phyloP scores from a whole-genome alignment of 345 rosid genomes.

The Sonneratia caseolaris region DNA sequence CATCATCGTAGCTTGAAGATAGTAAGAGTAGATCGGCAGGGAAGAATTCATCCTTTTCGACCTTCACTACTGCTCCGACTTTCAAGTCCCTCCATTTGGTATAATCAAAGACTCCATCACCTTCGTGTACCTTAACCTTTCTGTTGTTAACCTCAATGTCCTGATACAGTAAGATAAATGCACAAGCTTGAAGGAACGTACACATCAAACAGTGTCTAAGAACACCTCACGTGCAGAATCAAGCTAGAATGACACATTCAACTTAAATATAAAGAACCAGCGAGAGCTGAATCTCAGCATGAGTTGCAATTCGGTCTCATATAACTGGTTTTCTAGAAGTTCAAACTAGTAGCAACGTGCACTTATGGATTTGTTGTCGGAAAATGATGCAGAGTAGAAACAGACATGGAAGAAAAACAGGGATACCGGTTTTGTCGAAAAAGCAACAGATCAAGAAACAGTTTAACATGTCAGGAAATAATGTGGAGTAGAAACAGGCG shows the following conservation, averaged over 20 bases:
- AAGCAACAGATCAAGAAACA: background rate
- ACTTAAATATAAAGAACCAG: background rate
- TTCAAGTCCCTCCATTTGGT: constrained; percentile 72
- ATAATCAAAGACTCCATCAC: constrained; percentile 49
- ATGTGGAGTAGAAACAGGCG: too few relatives aligned
- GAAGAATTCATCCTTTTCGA: constrained; percentile 89
- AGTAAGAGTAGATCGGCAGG: constrained; percentile 91
- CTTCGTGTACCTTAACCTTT: constrained; percentile 48
- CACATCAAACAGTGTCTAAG: background rate
- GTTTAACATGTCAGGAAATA: background rate
- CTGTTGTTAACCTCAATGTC: constrained; percentile 70
- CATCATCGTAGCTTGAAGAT: constrained; percentile 79
- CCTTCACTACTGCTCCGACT: constrained; percentile 81
- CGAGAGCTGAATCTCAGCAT: background rate
- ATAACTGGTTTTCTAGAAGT: background rate
- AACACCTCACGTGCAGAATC: background rate
- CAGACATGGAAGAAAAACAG: background rate
- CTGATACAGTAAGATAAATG: constrained; percentile 23
- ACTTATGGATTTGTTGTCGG: background rate
- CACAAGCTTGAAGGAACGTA: background rate
- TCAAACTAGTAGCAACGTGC: background rate
- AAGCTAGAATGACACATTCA: background rate
- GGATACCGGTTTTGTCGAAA: background rate
- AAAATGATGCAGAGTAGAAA: background rate
- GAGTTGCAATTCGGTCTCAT: background rate